Evolutionary conservation across 1,139 yeast species (phyloP).

Genomic region (Diutina ranongensis): DNA sequence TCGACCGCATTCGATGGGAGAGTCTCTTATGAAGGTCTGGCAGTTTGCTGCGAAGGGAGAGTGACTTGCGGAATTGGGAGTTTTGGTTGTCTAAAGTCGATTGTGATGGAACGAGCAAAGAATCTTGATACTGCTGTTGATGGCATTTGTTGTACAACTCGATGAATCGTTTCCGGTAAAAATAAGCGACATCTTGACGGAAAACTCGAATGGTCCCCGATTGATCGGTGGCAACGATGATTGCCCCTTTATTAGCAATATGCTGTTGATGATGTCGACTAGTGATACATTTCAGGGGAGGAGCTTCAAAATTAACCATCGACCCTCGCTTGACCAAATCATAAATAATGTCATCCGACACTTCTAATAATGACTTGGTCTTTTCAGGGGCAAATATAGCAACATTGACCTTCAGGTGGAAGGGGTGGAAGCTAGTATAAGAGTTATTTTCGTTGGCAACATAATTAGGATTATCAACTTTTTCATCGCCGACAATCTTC

Average conservation of each 20-base stretch:
- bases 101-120: background rate
- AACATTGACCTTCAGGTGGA: conserved; percentile 59
- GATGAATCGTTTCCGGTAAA: conserved; percentile 17
- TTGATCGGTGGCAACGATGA: conserved; percentile 69
- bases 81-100: background rate
- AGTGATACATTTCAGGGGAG: too few species aligned
- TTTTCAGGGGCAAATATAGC: conserved; percentile 73
- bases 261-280: background rate
- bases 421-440: conserved; percentile 68
- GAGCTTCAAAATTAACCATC: conserved; percentile 7
- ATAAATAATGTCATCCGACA: conserved; percentile 70
- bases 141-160: conserved; percentile 6
- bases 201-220: conserved; percentile 65
- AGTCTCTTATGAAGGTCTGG: background rate
- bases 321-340: conserved; percentile 35
- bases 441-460: conserved; percentile 38
- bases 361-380: conserved; percentile 51
- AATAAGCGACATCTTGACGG: conserved; percentile 62
- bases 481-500: conserved; percentile 16
- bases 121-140: background rate
- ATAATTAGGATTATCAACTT: conserved; percentile 15
- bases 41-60: background rate
- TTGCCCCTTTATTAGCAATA: conserved; percentile 20
- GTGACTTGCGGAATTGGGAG: background rate
- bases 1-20: background rate